Evolutionary conservation across 176 grass and related monocot genomes (phyloP), one percentile per base, ranked within the genome.

Genomic region (Carex scoparia): DNA sequence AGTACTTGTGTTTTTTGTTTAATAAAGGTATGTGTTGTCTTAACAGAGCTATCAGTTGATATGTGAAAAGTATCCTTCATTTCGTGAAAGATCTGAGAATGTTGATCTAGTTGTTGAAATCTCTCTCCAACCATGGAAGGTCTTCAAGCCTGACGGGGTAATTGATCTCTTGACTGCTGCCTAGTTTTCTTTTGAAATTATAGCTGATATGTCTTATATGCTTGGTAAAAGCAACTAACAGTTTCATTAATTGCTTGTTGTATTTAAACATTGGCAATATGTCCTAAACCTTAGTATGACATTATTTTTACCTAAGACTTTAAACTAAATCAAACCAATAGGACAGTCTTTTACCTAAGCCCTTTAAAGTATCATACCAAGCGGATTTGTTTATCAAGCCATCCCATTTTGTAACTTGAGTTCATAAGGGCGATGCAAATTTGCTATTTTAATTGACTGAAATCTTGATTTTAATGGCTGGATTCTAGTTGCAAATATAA

Each of bases 31-130:
- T 88, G 63, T 65, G 75, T 69, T 49, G 33, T 59, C 23, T 27
- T 40, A 72, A 61, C 91, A 99, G 96, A 99, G 93, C 76, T 99
- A 99, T 79, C 91, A 99, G 83, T 76, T 68, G 65, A 84, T 95
- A 28, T 99, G 96, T 16, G 91, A 99, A 81, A 87, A 89, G 8
- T 89, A 99, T 87, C 96, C 96, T 57, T 95, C 90, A 5, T 95
- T 99, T 79, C 96, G 96, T 62, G 93, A 99, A 89, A 99, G 96
- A 91, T 99, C 96, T 59, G 96, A 99, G 88, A 99, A 99, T 87
- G 91, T 95, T 14, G 90, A 99, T 75, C 88, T 99, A 70, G 89
- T 98, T 85, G 91, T 99, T 86, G 96, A 99, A 85, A 99, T 99
- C 84, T 95, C 96, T 91, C 81, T 99, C 32, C 96, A 99, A 67